Percentiles rank a stretch among this genome's conserved stretches.
phyloP scores from a whole-genome alignment of 306 rosid genomes.

The Urtica urens region DNA sequence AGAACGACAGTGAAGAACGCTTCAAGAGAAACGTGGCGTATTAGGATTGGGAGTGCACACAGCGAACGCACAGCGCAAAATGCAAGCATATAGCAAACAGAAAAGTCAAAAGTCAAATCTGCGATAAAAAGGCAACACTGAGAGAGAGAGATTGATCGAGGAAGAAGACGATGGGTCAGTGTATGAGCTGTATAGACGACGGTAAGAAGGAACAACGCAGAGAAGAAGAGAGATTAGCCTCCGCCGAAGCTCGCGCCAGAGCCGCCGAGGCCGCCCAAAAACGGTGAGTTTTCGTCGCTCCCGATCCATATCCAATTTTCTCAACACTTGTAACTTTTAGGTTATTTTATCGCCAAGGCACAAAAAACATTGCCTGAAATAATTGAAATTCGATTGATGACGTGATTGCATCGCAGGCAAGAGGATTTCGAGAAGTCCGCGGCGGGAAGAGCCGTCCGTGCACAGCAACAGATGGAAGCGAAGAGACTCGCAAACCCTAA shows the following conservation, averaged over 20 bases:
- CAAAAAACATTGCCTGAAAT: no score
- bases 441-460: conserved; percentile 83
- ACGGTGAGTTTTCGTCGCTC: no score
- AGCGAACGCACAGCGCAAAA: neutral
- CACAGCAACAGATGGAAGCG: conserved; percentile 49
- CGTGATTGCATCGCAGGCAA: conserved; percentile 39
- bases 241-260: conserved; percentile 66
- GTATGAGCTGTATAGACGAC: conserved; percentile 67
- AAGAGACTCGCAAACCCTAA: conserved; percentile 54
- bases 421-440: conserved; percentile 71
- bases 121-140: neutral
- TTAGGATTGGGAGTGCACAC: neutral
- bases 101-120: conserved; percentile 3
- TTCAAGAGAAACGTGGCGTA: neutral
- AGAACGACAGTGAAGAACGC: neutral
- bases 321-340: no score
- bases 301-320: no score
- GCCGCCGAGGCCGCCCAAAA: conserved; percentile 93
- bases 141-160: conserved; percentile 4
- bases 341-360: no score
- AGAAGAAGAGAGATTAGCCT: conserved; percentile 70
- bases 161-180: conserved; percentile 46
- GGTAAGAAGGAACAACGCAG: conserved; percentile 51
- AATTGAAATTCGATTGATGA: neutral
- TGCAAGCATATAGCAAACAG: neutral